Evolutionary conservation across 306 rosid genomes (phyloP).

Genomic region (Nissolia schottii): DNA sequence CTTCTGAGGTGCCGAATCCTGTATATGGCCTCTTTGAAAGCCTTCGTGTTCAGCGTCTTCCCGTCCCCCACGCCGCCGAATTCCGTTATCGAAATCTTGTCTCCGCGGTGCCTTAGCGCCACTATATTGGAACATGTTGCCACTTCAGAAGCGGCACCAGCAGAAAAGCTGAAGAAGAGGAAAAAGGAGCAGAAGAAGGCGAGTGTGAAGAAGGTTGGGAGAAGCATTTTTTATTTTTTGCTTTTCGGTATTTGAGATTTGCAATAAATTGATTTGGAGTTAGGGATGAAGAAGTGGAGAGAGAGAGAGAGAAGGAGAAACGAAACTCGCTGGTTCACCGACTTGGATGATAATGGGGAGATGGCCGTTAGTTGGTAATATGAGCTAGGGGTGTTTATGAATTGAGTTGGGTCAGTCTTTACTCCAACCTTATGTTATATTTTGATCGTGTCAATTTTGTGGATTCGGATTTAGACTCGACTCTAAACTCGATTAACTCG

Average conservation of each 20-base stretch:
- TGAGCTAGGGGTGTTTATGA: too few relatives aligned
- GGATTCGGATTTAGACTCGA: too few relatives aligned
- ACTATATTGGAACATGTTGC: constrained; percentile 72
- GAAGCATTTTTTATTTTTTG: background rate
- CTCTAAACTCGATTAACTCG: too few relatives aligned
- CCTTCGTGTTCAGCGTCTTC: constrained; percentile 60
- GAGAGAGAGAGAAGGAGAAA: too few relatives aligned
- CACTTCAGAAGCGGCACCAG: constrained; percentile 16
- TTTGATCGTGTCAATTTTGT: too few relatives aligned
- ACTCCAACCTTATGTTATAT: too few relatives aligned
- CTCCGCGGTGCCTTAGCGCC: constrained; percentile 45
- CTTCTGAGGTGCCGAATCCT: constrained; percentile 58
- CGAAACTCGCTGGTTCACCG: too few relatives aligned
- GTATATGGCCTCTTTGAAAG: constrained; percentile 67
- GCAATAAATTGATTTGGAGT: too few relatives aligned
- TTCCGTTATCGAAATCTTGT: constrained; percentile 60
- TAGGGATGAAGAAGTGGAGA: too few relatives aligned
- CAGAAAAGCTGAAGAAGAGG: background rate
- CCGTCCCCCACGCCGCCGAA: constrained; percentile 88
- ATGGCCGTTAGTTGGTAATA: too few relatives aligned
- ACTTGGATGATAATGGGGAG: too few relatives aligned
- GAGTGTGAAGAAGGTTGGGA: background rate
- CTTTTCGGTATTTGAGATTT: background rate
- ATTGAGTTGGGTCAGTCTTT: too few relatives aligned
- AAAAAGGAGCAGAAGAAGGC: background rate